Conservation (phyloP, 805 yeast species). For the Candida bentonensis region DNA sequence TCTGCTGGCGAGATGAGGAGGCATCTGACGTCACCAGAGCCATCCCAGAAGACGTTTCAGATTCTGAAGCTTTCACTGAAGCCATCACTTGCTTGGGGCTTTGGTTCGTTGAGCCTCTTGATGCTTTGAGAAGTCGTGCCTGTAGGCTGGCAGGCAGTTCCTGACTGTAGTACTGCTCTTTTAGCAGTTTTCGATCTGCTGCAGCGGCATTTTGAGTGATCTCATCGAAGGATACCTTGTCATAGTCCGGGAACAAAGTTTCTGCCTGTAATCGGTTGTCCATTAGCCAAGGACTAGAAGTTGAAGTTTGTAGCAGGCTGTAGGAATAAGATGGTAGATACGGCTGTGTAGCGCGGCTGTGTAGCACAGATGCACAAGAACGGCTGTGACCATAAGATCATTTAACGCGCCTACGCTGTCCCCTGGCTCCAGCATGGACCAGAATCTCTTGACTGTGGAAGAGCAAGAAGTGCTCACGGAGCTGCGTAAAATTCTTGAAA, state of each 20-base stretch:
- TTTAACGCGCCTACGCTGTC: not conserved
- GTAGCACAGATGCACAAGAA: too few species aligned
- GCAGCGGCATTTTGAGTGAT: not conserved
- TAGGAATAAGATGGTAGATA: too few species aligned
- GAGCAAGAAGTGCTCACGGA: not conserved
- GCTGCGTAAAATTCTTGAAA: not conserved
- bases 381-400: not conserved
- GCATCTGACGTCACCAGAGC: not conserved
- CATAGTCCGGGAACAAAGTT: not conserved
- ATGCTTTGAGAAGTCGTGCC: not conserved
- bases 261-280: not conserved
- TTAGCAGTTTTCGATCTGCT: not conserved
- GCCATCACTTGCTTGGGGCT: not conserved
- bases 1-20: not conserved
- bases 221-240: not conserved
- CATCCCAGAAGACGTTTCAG: not conserved
- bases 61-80: not conserved
- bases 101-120: not conserved
- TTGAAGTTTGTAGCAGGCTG: too few species aligned
- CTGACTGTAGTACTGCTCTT: not conserved
- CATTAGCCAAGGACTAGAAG: too few species aligned
- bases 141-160: not conserved
- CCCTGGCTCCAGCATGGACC: not conserved
- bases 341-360: too few species aligned
- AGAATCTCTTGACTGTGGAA: not conserved